Percentiles rank a stretch among this genome's conserved stretches.
phyloP scores from a whole-genome alignment of 495 filamentous ascomycete genomes.

The Xylaria longipes region DNA sequence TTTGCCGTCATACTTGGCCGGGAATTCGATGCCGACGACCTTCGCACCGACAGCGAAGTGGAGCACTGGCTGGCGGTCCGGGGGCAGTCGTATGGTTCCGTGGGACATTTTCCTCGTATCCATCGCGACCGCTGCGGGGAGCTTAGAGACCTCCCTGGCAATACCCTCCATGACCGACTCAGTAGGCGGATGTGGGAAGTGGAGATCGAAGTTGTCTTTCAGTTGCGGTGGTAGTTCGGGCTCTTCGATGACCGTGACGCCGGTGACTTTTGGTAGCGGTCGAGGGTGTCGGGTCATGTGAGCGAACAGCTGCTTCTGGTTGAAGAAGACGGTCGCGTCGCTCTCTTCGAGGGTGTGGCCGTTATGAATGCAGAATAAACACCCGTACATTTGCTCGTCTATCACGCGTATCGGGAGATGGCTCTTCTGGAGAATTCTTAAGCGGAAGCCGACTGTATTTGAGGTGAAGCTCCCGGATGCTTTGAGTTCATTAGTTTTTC shows the following conservation, averaged over 20 bases:
- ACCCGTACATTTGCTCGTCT: conserved; percentile 49
- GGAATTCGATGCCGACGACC: conserved; percentile 56
- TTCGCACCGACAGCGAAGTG: conserved; percentile 50
- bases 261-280: conserved; percentile 47
- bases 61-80: conserved; percentile 45
- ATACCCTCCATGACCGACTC: conserved; percentile 39
- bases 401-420: conserved; percentile 44
- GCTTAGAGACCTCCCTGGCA: conserved; percentile 35
- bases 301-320: conserved; percentile 44
- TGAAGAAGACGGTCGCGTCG: conserved; percentile 53
- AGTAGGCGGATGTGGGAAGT: conserved; percentile 45
- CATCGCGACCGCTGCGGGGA: conserved; percentile 46
- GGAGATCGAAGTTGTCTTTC: conserved; percentile 54
- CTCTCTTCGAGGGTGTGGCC: conserved; percentile 45
- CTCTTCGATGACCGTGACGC: conserved; percentile 47
- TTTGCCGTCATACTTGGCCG: conserved; percentile 49
- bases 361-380: conserved; percentile 50
- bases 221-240: conserved; percentile 29
- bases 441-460: conserved; percentile 43
- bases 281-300: conserved; percentile 51
- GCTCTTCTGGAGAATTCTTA: conserved; percentile 52
- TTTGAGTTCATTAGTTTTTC: conserved; percentile 22
- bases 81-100: conserved; percentile 41
- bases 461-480: conserved; percentile 45
- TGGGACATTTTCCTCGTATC: conserved; percentile 40